Conservation (phyloP, 225 moss, liverwort and hornwort species). For the Climacium dendroides region DNA sequence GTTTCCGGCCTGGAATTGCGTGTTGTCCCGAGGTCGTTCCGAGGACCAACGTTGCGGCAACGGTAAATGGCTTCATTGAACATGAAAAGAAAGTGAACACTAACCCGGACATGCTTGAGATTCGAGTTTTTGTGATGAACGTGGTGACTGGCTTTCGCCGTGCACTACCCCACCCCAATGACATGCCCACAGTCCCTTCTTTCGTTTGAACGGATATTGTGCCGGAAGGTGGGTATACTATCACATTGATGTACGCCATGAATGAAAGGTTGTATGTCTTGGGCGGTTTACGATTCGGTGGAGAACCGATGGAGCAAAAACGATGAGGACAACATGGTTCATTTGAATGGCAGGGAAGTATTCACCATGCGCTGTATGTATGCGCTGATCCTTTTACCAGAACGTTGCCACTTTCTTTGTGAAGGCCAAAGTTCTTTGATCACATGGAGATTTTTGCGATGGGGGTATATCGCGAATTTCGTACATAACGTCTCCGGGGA, state of each 20-base stretch:
- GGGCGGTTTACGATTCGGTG: no score
- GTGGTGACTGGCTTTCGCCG: no score
- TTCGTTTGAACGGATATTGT: neutral
- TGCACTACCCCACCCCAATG: neutral
- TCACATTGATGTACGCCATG: no score
- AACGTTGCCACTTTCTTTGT: neutral
- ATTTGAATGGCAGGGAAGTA: neutral
- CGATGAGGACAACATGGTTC: neutral
- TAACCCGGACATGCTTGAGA: no score
- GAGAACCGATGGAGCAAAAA: no score
- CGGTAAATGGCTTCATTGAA: neutral
- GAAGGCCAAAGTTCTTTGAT: neutral
- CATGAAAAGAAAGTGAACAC: no score
- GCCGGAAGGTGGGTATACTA: neutral
- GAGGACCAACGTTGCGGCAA: fast-evolving
- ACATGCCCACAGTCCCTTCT: neutral
- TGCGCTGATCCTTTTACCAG: neutral
- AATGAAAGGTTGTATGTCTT: no score
- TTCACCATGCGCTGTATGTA: neutral
- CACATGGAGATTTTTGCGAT: neutral
- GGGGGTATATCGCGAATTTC: neutral
- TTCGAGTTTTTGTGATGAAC: no score
- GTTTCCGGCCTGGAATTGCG: neutral
- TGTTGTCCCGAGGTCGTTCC: neutral
- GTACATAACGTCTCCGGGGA: neutral